These are phyloP conservation scores for Aschersonia sp. DNA, from an alignment of 2,329 filamentous ascomycete genomes.

Conservation along the genomic window DNA sequence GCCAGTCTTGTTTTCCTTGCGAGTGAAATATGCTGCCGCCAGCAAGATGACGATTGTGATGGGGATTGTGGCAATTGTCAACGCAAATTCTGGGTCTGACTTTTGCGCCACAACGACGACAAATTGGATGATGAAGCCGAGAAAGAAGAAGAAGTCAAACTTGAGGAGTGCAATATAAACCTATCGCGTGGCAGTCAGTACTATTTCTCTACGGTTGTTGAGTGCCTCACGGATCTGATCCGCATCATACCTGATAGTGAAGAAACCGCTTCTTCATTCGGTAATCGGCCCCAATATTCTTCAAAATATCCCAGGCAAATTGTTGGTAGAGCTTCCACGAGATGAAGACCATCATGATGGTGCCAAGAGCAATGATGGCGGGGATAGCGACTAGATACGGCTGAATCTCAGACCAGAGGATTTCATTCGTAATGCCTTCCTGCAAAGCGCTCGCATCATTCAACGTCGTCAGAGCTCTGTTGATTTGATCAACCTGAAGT, in stretches of 20 bases:
- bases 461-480: slow-evolving; percentile 52
- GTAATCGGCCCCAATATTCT: slow-evolving; percentile 95
- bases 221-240: slow-evolving; percentile 8
- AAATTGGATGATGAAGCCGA: slow-evolving; percentile 97
- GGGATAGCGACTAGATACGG: slow-evolving; percentile 79
- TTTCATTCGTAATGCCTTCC: slow-evolving; percentile 10
- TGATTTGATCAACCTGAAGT: slow-evolving; percentile 85
- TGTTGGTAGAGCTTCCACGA: slow-evolving; percentile 97
- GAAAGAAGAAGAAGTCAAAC: slow-evolving; percentile 99
- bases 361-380: slow-evolving; percentile 64
- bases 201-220: too few species aligned
- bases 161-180: slow-evolving; percentile 96
- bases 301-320: slow-evolving; percentile 98
- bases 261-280: slow-evolving; percentile 94
- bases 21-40: slow-evolving; percentile 71
- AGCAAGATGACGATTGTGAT: slow-evolving; percentile 83
- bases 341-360: slow-evolving; percentile 57
- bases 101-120: slow-evolving; percentile 71
- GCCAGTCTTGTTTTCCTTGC: slow-evolving; percentile 65
- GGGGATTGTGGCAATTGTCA: slow-evolving; percentile 82
- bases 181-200: slow-evolving; percentile 27
- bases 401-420: slow-evolving; percentile 55
- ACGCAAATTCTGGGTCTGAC: slow-evolving; percentile 60
- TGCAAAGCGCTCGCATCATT: slow-evolving; percentile 28
- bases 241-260: slow-evolving; percentile 65